These are phyloP conservation scores for Tetrapisispora iriomotensis DNA, from an alignment of 805 yeast species.

Conservation along the genomic window DNA sequence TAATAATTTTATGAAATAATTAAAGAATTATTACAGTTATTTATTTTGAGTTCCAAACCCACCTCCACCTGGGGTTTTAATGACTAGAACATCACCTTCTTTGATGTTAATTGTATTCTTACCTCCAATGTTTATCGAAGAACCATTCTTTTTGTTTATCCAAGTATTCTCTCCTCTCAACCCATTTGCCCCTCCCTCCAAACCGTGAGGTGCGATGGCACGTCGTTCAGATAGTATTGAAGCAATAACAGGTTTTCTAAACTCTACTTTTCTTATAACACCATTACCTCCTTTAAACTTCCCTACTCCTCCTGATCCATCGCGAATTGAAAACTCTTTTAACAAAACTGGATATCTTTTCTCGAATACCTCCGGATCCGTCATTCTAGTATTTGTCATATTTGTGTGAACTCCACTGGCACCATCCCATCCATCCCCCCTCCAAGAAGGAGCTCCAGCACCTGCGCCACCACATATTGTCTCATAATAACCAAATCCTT, in stretches of 20 bases:
- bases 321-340: slow-evolving; percentile 59
- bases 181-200: slow-evolving; percentile 75
- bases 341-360: slow-evolving; percentile 78
- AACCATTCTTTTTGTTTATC: slow-evolving; percentile 32
- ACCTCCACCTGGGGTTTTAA: slow-evolving; percentile 81
- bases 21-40: too few species aligned
- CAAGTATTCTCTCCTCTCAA: slow-evolving; percentile 56
- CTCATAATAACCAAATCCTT: slow-evolving; percentile 84
- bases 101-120: slow-evolving; percentile 50
- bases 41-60: slow-evolving; percentile 45
- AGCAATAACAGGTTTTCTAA: slow-evolving; percentile 58
- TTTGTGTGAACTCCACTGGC: slow-evolving; percentile 86
- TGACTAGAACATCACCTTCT: slow-evolving; percentile 56
- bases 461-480: slow-evolving; percentile 96
- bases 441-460: slow-evolving; percentile 44
- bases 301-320: slow-evolving; percentile 76
- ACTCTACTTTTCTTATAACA: slow-evolving; percentile 75
- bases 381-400: slow-evolving; percentile 88
- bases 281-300: slow-evolving; percentile 74
- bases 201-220: slow-evolving; percentile 75
- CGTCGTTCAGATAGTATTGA: slow-evolving; percentile 84
- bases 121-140: slow-evolving; percentile 51
- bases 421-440: slow-evolving; percentile 74
- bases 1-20: too few species aligned
- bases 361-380: slow-evolving; percentile 85